Evolutionary conservation across 257 asterid genomes (phyloP).

Genomic region (Ajuga chamaepitys): DNA sequence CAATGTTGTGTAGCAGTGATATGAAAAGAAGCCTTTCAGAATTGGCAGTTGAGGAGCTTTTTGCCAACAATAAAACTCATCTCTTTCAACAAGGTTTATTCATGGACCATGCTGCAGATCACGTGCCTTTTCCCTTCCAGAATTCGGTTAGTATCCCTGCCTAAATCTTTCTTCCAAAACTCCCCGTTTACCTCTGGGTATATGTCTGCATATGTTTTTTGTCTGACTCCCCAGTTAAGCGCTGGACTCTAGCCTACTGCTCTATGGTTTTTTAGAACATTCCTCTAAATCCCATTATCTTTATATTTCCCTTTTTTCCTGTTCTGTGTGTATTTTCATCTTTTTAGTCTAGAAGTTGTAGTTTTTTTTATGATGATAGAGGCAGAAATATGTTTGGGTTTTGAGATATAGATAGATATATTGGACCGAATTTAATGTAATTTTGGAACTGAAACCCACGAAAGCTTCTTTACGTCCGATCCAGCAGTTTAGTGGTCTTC

Average conservation of each 20-base stretch:
- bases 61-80: slow-evolving; percentile 22
- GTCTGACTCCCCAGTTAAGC: too few relatives aligned
- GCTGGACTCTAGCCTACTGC: too few relatives aligned
- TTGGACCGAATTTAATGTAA: background rate
- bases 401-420: background rate
- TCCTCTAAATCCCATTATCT: background rate
- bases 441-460: background rate
- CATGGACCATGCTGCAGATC: slow-evolving; percentile 22
- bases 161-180: background rate
- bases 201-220: too few relatives aligned
- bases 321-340: background rate
- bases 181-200: too few relatives aligned
- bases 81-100: slow-evolving; percentile 19
- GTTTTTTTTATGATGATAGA: background rate
- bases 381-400: background rate
- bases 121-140: slow-evolving; percentile 13
- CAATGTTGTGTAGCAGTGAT: slow-evolving; percentile 23
- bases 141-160: slow-evolving; percentile 20
- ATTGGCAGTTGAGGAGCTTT: slow-evolving; percentile 43
- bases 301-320: background rate
- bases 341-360: background rate
- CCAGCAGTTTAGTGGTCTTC: too few relatives aligned
- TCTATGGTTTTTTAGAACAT: too few relatives aligned
- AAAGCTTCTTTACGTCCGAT: background rate
- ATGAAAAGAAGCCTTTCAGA: slow-evolving; percentile 60